phyloP scores from a whole-genome alignment of 2,329 filamentous ascomycete species.

The Neonectria ditissima region DNA sequence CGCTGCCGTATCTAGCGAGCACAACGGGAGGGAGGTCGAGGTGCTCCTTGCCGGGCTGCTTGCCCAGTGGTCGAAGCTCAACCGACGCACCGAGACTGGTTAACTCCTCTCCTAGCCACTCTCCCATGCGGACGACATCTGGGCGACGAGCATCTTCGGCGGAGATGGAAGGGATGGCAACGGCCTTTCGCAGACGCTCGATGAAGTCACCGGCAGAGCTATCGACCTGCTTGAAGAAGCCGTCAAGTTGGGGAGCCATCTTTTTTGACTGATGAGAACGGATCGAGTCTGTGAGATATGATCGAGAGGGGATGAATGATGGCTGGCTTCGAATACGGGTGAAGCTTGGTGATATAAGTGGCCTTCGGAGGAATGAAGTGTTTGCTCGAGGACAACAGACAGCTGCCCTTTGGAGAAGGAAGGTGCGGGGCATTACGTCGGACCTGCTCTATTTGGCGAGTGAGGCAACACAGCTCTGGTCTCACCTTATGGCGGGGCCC shows the following conservation, averaged over 20 bases:
- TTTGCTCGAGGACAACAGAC: constrained; percentile 42
- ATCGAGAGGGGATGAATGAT: constrained; percentile 44
- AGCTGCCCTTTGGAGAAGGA: constrained; percentile 49
- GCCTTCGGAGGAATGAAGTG: constrained; percentile 38
- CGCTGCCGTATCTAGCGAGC: constrained; percentile 90
- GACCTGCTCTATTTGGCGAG: constrained; percentile 43
- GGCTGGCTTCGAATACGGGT: constrained; percentile 31
- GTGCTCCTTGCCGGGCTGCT: constrained; percentile 90
- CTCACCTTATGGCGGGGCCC: constrained; percentile 47
- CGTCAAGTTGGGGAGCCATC: constrained; percentile 92
- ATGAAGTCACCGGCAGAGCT: constrained; percentile 83
- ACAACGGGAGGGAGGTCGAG: constrained; percentile 94
- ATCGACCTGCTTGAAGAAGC: constrained; percentile 94
- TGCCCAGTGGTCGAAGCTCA: constrained; percentile 86
- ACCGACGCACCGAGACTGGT: constrained; percentile 86
- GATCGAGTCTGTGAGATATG: constrained; percentile 66
- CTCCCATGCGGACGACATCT: constrained; percentile 96
- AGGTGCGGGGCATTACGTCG: constrained; percentile 61
- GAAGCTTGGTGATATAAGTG: constrained; percentile 41
- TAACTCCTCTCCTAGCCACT: constrained; percentile 88
- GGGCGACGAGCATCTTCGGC: constrained; percentile 88
- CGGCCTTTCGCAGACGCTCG: constrained; percentile 88
- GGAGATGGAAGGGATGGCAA: constrained; percentile 96
- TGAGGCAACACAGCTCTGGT: constrained; percentile 37
- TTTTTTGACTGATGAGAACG: constrained; percentile 72